phyloP scores from a whole-genome alignment of 257 asterid species.

The Solanum acaule region DNA sequence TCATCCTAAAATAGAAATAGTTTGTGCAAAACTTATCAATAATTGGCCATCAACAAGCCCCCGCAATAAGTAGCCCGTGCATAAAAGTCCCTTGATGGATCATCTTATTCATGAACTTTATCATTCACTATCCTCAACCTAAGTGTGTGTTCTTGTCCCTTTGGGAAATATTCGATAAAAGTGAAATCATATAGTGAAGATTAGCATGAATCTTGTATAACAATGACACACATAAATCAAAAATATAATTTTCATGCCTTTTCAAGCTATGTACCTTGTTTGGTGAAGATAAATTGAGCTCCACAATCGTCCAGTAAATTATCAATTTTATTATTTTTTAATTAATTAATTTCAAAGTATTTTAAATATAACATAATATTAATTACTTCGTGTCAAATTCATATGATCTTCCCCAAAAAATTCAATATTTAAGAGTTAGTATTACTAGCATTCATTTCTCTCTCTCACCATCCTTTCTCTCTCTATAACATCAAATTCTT shows the following conservation, averaged over 20 bases:
- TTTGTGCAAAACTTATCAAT: neutral
- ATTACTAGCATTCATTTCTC: too few relatives aligned
- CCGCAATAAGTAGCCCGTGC: neutral
- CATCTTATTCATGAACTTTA: too few relatives aligned
- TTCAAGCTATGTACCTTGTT: neutral
- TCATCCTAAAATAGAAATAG: neutral
- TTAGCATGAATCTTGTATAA: neutral
- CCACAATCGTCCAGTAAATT: neutral
- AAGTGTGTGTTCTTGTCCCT: neutral
- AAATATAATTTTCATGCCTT: neutral
- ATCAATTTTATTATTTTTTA: too few relatives aligned
- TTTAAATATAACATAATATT: too few relatives aligned
- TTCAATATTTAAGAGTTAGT: neutral
- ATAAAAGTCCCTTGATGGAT: too few relatives aligned
- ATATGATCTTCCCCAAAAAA: neutral
- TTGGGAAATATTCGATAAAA: neutral
- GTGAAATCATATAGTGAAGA: neutral
- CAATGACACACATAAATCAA: neutral
- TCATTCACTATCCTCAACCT: too few relatives aligned
- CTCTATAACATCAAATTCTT: too few relatives aligned
- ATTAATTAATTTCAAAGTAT: too few relatives aligned
- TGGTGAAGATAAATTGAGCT: too few relatives aligned
- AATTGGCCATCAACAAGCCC: neutral
- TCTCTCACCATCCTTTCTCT: too few relatives aligned
- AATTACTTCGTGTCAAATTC: too few relatives aligned